phyloP scores from a whole-genome alignment of 2,329 filamentous ascomycete species.

The Epichloe baconii region DNA sequence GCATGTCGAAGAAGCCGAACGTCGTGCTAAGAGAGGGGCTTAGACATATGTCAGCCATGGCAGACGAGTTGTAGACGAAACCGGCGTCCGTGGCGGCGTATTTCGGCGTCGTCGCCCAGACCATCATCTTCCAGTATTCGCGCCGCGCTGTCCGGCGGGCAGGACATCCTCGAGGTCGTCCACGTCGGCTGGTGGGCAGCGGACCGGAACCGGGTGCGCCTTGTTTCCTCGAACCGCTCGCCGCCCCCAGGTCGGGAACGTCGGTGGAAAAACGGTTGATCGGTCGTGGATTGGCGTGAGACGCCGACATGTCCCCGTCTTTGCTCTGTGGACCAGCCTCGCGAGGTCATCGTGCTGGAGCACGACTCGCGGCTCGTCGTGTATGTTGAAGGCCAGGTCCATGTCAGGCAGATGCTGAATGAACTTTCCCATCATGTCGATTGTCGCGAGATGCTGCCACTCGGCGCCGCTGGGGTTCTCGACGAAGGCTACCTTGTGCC shows the following conservation, averaged over 20 bases:
- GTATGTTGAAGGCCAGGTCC: slow-evolving; percentile 90
- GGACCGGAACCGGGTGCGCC: slow-evolving; percentile 72
- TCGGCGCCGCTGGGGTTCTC: slow-evolving; percentile 50
- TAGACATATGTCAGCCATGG: slow-evolving; percentile 81
- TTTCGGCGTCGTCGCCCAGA: slow-evolving; percentile 48
- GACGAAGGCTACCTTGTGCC: slow-evolving; percentile 57
- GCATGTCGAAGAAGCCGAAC: slow-evolving; percentile 86
- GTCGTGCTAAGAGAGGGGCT: slow-evolving; percentile 66
- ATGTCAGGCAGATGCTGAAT: slow-evolving; percentile 77
- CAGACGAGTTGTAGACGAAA: slow-evolving; percentile 78
- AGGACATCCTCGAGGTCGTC: slow-evolving; percentile 79
- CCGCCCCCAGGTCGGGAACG: slow-evolving; percentile 35
- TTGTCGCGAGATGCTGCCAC: slow-evolving; percentile 75
- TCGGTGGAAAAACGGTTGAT: slow-evolving; percentile 12
- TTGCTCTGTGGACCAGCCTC: slow-evolving; percentile 55
- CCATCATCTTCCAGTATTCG: slow-evolving; percentile 53
- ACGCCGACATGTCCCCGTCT: slow-evolving; percentile 49
- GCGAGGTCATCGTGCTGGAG: slow-evolving; percentile 71
- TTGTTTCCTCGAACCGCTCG: slow-evolving; percentile 61
- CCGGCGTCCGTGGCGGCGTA: slow-evolving; percentile 65
- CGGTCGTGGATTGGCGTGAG: slow-evolving; percentile 32
- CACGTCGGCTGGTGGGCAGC: slow-evolving; percentile 85
- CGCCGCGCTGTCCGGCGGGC: slow-evolving; percentile 65
- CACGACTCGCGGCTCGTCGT: slow-evolving; percentile 86
- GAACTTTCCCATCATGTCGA: slow-evolving; percentile 72